Evolutionary conservation across 768 basidiomycete genomes (phyloP).

Genomic region (Terana coerulea): DNA sequence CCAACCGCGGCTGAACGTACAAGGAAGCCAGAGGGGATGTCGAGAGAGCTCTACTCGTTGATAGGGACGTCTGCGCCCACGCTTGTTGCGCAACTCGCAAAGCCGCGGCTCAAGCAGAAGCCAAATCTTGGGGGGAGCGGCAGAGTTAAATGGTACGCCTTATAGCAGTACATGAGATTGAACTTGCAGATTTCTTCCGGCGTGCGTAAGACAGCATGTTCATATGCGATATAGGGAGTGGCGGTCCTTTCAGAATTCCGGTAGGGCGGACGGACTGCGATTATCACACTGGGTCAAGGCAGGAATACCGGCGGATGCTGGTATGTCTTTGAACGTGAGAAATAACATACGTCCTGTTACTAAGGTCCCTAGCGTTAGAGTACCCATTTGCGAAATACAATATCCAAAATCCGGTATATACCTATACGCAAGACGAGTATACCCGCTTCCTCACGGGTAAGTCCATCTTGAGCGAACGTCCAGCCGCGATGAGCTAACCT

Average conservation of each 20-base stretch:
- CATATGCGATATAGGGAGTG: constrained; percentile 61
- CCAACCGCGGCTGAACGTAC: constrained; percentile 29
- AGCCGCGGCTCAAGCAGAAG: constrained; percentile 84
- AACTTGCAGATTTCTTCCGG: neutral
- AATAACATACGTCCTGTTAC: neutral
- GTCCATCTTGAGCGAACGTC: constrained; percentile 12
- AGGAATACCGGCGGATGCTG: constrained; percentile 46
- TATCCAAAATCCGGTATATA: constrained; percentile 55
- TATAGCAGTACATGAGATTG: neutral
- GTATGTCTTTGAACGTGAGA: constrained; percentile 33
- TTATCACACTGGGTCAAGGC: constrained; percentile 84
- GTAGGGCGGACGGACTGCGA: constrained; percentile 62
- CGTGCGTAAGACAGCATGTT: neutral
- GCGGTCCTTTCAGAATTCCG: constrained; percentile 67
- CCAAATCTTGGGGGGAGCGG: constrained; percentile 64
- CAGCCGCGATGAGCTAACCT: neutral
- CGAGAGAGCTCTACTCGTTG: constrained; percentile 87
- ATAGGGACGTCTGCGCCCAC: constrained; percentile 93
- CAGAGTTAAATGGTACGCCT: constrained; percentile 66
- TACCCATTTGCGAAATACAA: constrained; percentile 87
- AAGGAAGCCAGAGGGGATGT: constrained; percentile 86
- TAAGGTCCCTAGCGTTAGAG: constrained; percentile 36
- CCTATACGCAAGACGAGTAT: constrained; percentile 88
- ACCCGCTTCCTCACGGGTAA: constrained; percentile 70
- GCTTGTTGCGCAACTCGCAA: constrained; percentile 72